Evolutionary conservation across 1,284 basidiomycete genomes (phyloP), one percentile per base, ranked within the genome.

Genomic region (Cystobasidium sp.): DNA sequence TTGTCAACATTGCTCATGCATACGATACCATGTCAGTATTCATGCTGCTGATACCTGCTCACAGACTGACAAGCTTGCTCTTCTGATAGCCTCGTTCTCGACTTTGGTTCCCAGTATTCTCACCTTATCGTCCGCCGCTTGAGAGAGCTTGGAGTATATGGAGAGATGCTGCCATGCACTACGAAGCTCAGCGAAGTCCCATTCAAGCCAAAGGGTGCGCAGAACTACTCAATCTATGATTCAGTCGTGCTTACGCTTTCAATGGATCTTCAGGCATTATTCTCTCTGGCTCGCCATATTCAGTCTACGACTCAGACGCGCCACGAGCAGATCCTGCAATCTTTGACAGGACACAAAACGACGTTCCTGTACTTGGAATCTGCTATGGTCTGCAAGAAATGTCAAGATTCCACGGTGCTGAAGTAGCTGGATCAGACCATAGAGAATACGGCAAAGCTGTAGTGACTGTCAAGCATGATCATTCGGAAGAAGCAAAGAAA

Each of bases 331-430:
- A 99, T 83, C 92, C 94, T 20, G 90, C 87, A n/a, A 90, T 99
- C n/a, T 99, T 95, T 80, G 88, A 89, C 53, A 56, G 51, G 41
- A 24, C 70, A 31, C 74, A 74, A 51, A 87, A 92, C 16, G 93
- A 91, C 47, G 90, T 98, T 0, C 96, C 97, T 20, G 89, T 99
- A 69, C 86, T 99, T 18, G 97, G 97, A 61, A 98, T 99, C 76
- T 99, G 97, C 83, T 99, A 99, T 84, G 97, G 97, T 41, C 86
- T 99, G n/a, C 82, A 94, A 90, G 96, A 99, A 87, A 93, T 98
- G 76, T 94, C 95, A 20, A 92, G 90, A 88, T 90, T 89, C 76
- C 85, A 93, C 81, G 90, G 91, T 75, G 97, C 95, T 24, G 88
- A 90, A 78, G 94, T 99, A 49, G 89, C 90, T 39, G 90, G 91